Evolutionary conservation across 2,329 filamentous ascomycete species (phyloP).

Genomic region (Podosphaera fusca): DNA sequence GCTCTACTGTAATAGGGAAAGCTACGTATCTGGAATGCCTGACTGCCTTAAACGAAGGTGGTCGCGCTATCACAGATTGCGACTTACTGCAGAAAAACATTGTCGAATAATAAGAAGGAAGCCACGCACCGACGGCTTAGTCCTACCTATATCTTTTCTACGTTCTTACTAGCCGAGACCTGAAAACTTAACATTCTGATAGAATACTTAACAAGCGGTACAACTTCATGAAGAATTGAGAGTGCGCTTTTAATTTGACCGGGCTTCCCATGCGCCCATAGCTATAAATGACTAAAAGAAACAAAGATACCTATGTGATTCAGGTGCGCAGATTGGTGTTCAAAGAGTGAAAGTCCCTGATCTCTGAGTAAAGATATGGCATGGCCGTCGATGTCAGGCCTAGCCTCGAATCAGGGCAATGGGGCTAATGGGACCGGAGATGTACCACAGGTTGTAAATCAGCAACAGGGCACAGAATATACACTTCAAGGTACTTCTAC

Average conservation of each 20-base stretch:
- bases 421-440: constrained; percentile 12
- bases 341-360: neutral
- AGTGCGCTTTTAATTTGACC: constrained; percentile 4
- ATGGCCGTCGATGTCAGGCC: constrained; percentile 45
- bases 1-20: no score
- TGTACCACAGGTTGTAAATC: constrained; percentile 16
- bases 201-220: no score
- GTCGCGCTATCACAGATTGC: no score
- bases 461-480: constrained; percentile 43
- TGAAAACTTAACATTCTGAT: no score
- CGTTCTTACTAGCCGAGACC: no score
- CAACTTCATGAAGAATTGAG: constrained; percentile 6
- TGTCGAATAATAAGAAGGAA: no score
- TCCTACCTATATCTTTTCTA: no score
- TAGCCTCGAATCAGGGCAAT: constrained; percentile 16
- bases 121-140: no score
- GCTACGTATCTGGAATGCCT: no score
- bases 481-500: constrained; percentile 37
- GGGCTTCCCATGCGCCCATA: constrained; percentile 8
- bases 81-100: no score
- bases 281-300: constrained; percentile 2
- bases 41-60: no score
- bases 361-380: constrained; percentile 27
- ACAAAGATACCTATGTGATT: constrained; percentile 2
- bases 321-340: constrained; percentile 3